Conservation (phyloP, 2,329 filamentous ascomycete species). For the Phialemoniopsis sp. region DNA sequence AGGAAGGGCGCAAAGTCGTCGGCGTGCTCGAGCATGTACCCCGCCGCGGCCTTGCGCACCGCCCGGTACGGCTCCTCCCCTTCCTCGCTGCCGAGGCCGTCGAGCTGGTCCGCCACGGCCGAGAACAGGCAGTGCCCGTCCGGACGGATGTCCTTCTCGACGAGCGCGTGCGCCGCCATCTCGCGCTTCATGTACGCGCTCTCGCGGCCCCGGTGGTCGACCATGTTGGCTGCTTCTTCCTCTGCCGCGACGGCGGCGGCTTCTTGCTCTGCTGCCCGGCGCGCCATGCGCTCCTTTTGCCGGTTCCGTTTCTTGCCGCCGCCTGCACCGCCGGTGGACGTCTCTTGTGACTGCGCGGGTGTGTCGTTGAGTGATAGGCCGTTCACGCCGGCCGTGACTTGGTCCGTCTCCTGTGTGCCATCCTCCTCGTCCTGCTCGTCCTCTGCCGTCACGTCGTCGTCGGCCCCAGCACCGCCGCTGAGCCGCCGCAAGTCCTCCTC, state of each 20-base stretch:
- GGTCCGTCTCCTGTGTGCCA: constrained; percentile 5
- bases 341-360: constrained; percentile 4
- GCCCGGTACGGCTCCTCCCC: constrained; percentile 52
- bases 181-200: constrained; percentile 63
- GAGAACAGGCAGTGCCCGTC: constrained; percentile 96
- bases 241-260: constrained; percentile 64
- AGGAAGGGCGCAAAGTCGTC: constrained; percentile 86
- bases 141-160: constrained; percentile 75
- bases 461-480: constrained; percentile 16
- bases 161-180: constrained; percentile 60
- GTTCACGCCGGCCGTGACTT: not conserved
- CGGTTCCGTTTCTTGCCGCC: constrained; percentile 74
- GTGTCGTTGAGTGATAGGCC: not conserved
- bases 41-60: constrained; percentile 68
- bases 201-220: constrained; percentile 69
- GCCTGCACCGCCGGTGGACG: constrained; percentile 6
- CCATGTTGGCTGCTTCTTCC: constrained; percentile 70
- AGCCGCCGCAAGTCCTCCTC: constrained; percentile 51
- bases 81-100: constrained; percentile 8
- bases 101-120: constrained; percentile 80
- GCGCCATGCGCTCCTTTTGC: constrained; percentile 85
- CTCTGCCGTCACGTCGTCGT: not conserved
- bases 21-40: constrained; percentile 68
- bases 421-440: constrained; percentile 13
- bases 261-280: constrained; percentile 81